Base-by-base conservation (phyloP, 129 eudicot species). In the Arctium lappa region DNA sequence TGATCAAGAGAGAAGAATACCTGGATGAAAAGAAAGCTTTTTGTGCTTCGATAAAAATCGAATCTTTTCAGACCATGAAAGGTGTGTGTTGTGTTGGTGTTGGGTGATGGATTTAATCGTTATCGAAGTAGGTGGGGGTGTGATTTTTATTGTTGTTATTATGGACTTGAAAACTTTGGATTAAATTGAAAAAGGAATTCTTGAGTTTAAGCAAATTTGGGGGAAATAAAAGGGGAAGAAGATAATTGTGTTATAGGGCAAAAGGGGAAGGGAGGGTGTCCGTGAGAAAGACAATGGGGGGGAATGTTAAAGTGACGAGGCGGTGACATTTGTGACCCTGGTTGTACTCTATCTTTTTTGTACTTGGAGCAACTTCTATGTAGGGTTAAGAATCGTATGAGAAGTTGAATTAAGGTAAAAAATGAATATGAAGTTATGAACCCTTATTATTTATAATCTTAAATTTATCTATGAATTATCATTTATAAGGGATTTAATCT, bases 101-200 rank as follows among this genome's bases (percentile, higher is more conserved):
- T 15, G 18, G 27, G 27, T 22, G 27, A 27, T 13, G 68, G 69
- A 56, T 29, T 6, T 70, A 71, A 76, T 83, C 73, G 74, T 74
- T 70, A 72, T 78, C 74, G 40, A 78, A 83, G 82, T 77, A 15
- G 86, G 86, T 77, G 81, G 69, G 79, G 27, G 27, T 22, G 27
- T 22, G 27, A 22, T 39, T 71, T 56, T 79, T 42, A 68, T 56
- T 46, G 1, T 56, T 53, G 8, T 56, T 39, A n/a, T 11, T 6
- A 39, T 79, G 27, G 27, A 22, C n/a, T 31, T 33, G 69, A 38
- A 22, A 65, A 33, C 36, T 10, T 78, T 71, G 77, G 78, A 80
- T 72, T 73, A 15, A 29, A 65, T 44, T 13, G 27, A 29, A 42
- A 73, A 63, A 74, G 15, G 13, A 73, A 46, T 44, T 75, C 15